Base-by-base conservation (phyloP, 768 basidiomycete species). In the Lactarius hatsudake region DNA sequence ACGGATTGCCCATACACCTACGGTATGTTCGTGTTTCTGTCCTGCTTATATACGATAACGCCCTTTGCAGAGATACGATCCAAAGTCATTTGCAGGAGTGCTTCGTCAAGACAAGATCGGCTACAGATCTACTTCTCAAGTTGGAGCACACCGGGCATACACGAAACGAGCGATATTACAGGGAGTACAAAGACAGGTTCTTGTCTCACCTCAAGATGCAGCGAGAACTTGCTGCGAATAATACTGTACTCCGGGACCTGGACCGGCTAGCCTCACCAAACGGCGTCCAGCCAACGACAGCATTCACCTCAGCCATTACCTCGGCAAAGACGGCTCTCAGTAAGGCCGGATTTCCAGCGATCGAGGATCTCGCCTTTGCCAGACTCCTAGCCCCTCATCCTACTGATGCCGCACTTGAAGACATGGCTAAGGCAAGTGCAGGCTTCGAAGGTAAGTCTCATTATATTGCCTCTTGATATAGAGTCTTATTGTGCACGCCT, bases 391-490 rank as follows among this genome's bases (percentile, higher is more conserved):
- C 42, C 5, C 26, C 59, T 1, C 51, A 65, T 15, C 3, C 34
- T 3, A n/a, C 30, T 1, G 64, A 57, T 15, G 3, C 67, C 17
- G 69, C 63, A 18, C 63, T 71, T 1, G 60, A 56, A 13, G 64
- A 69, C 48, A 71, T 71, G 61, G 69, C 69, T 28, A 51, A 23
- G 20, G 67, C 61, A 32, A 48, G 61, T 30, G 69, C 69, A 28
- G 63, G 60, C n/a, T 71, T 71, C 30, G 68, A 71, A 63, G 67
- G 69, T 71, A 20, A 30, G 61, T 17, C 43, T 56, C 45, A 28
- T 32, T 36, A 10, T 5, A 64, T 59, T 18, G 5, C 59, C 3
- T 17, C n/a, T 53, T 26, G 12, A 53, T 53, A 15, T 28, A 53
- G n/a, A 13, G 26, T 53, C 51, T 53, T 53, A 53, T 53, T 53